Percentiles rank a stretch among this genome's conserved stretches.
Conservation (phyloP, 169 alveolate genomes). For the Eimeria falciformis region DNA sequence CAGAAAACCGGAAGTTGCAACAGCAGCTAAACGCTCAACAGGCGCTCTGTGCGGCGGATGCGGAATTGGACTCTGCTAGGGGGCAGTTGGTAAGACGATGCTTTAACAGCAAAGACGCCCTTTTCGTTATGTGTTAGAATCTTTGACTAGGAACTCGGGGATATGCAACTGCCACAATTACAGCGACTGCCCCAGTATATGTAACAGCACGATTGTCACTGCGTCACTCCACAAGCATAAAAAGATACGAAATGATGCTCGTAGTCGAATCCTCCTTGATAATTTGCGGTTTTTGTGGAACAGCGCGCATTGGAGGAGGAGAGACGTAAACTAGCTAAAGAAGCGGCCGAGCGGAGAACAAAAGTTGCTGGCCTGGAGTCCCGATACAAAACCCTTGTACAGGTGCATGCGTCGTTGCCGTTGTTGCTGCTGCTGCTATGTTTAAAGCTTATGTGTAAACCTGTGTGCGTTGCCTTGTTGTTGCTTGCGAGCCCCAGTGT, state of each 20-base stretch:
- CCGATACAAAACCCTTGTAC: conserved; percentile 86
- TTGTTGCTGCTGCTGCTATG: not conserved
- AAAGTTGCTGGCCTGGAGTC: conserved; percentile 90
- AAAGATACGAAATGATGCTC: not conserved
- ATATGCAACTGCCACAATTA: too few species aligned
- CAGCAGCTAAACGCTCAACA: conserved; percentile 91
- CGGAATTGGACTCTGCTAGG: conserved; percentile 90
- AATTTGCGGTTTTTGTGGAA: not conserved
- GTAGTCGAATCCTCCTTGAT: not conserved
- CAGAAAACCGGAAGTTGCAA: conserved; percentile 91
- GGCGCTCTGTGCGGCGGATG: conserved; percentile 91
- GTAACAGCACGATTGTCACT: too few species aligned
- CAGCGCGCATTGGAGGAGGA: conserved; percentile 93
- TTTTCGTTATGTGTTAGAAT: not conserved
- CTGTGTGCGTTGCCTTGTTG: not conserved
- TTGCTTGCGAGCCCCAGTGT: too few species aligned
- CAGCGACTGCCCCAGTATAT: too few species aligned
- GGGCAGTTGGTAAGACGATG: conserved; percentile 82
- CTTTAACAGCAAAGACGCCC: not conserved
- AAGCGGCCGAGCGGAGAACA: conserved; percentile 89
- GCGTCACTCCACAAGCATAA: too few species aligned
- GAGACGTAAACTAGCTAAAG: conserved; percentile 91
- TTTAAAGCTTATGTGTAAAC: not conserved
- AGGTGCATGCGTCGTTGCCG: not conserved
- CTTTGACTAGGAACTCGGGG: too few species aligned